These are phyloP conservation scores for Phytophthora citricola DNA, from an alignment of 352 stramenopile species.

Conservation along the genomic window DNA sequence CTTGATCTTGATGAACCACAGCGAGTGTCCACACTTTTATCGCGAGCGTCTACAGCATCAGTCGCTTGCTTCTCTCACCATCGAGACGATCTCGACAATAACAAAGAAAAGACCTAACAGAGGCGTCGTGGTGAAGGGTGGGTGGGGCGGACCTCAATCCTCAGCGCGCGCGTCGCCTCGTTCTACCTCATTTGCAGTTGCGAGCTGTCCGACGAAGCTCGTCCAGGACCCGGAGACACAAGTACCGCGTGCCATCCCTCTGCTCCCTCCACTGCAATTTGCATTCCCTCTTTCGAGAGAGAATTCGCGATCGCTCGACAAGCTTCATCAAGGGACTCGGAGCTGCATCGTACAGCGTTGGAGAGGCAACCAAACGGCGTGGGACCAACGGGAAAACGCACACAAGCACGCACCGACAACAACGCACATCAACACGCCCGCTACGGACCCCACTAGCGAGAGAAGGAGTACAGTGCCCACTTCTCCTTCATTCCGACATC, in stretches of 20 bases:
- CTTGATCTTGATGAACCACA: too few relatives aligned
- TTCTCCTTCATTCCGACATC: slow-evolving; percentile 40
- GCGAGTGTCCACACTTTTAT: too few relatives aligned
- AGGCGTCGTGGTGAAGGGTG: slow-evolving; percentile 23
- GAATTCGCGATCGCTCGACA: slow-evolving; percentile 19
- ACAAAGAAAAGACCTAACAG: slow-evolving; percentile 35
- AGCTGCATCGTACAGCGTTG: slow-evolving; percentile 7
- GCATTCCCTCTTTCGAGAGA: slow-evolving; percentile 25
- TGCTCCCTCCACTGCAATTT: slow-evolving; percentile 33
- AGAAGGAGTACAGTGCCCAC: slow-evolving; percentile 24
- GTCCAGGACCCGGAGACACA: slow-evolving; percentile 5
- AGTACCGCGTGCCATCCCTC: slow-evolving; percentile 22
- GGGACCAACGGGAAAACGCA: slow-evolving; percentile 22
- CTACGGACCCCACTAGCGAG: slow-evolving; percentile 21
- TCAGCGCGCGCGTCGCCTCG: slow-evolving; percentile 19
- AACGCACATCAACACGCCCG: slow-evolving; percentile 26
- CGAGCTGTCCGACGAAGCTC: slow-evolving; percentile 30
- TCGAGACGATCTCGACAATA: slow-evolving; percentile 15
- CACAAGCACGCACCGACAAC: slow-evolving; percentile 25
- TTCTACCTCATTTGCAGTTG: slow-evolving; percentile 47
- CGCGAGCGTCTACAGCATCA: slow-evolving; percentile 3
- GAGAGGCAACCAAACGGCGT: slow-evolving; percentile 14
- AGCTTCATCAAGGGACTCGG: slow-evolving; percentile 7
- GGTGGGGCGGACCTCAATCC: slow-evolving; percentile 34
- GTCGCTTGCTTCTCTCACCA: slow-evolving; percentile 30